Evolutionary conservation across 352 stramenopile genomes (phyloP).

Genomic region (Pythium oligandrum): DNA sequence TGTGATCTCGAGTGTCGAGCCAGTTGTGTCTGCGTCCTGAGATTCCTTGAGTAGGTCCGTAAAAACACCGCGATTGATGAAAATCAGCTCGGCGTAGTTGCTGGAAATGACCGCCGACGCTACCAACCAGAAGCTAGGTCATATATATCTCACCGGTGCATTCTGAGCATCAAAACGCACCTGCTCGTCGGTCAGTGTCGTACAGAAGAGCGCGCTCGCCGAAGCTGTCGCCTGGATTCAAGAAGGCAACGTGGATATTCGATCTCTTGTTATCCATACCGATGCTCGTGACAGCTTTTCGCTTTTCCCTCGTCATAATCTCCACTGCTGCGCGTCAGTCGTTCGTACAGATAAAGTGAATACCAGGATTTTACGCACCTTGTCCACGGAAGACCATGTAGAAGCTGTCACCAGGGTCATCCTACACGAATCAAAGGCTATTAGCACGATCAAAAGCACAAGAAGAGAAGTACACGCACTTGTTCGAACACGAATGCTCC

Average conservation of each 20-base stretch:
- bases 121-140: conserved; percentile 5
- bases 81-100: conserved; percentile 52
- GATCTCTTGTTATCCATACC: neutral
- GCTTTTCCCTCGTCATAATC: conserved; percentile 27
- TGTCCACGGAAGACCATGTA: conserved; percentile 73
- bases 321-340: conserved; percentile 30
- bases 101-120: conserved; percentile 56
- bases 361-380: conserved; percentile 26
- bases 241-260: conserved; percentile 32
- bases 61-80: conserved; percentile 66
- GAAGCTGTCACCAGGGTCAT: conserved; percentile 70
- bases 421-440: conserved; percentile 18
- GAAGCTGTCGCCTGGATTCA: conserved; percentile 67
- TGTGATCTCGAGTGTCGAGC: conserved; percentile 52
- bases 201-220: conserved; percentile 67
- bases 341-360: neutral
- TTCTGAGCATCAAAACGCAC: conserved; percentile 16
- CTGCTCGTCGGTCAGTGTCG: conserved; percentile 50
- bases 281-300: neutral
- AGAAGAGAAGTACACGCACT: conserved; percentile 1
- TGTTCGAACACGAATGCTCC: conserved; percentile 53
- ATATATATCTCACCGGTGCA: too few relatives aligned
- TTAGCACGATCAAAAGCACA: neutral
- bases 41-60: conserved; percentile 60
- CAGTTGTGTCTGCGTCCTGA: conserved; percentile 34